Evolutionary conservation across 768 basidiomycete genomes (phyloP), one percentile per base, ranked within the genome.

Genomic region (Suillus fuscotomentosus): DNA sequence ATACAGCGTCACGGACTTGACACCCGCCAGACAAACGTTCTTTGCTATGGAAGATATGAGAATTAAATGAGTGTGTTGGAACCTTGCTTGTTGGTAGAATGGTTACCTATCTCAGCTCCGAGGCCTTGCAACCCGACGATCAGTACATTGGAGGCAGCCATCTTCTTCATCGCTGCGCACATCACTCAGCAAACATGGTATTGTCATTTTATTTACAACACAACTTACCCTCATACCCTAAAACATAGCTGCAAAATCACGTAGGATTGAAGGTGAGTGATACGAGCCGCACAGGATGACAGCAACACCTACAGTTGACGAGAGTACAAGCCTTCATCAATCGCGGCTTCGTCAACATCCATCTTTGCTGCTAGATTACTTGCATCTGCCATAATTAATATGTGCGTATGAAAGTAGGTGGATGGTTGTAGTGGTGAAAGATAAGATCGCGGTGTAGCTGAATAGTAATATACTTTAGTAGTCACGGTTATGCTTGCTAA

Each of bases 81-180:
- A 42, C 24, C 5, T 5, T 34, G 51, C 51, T 53, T 31, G 27
- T 53, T 27, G 31, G 31, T 17, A 53, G n/a, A 27, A 59, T 17
- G 27, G 79, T 65, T 79, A 88, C 96, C 97, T 71, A 99, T 97
- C 79, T 99, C 97, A 64, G 93, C 93, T 53, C 97, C 97, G 64
- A 99, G 78, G 61, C 97, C 97, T 64, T 91, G 89, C 73, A 95
- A 78, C 11, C 97, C 97, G 54, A 97, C 89, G 67, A 99, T 88
- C 67, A 99, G 86, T 48, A 99, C 91, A 73, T 97, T 97, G 43
- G 96, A 98, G 17, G 86, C 82, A 8, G 97, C 97, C 97, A 99
- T 99, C 73, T 89, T 90, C 84, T 97, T 97, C 97, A 99, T 99
- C 53, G 97, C 97, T 98, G 69, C 9, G 13, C n/a, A 54, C 34